A percentile compares a stretch with the other conserved stretches of the same genome.
These are phyloP conservation scores for Cryptococcus maquisensis DNA, from an alignment of 1,284 basidiomycete species.

Conservation along the genomic window DNA sequence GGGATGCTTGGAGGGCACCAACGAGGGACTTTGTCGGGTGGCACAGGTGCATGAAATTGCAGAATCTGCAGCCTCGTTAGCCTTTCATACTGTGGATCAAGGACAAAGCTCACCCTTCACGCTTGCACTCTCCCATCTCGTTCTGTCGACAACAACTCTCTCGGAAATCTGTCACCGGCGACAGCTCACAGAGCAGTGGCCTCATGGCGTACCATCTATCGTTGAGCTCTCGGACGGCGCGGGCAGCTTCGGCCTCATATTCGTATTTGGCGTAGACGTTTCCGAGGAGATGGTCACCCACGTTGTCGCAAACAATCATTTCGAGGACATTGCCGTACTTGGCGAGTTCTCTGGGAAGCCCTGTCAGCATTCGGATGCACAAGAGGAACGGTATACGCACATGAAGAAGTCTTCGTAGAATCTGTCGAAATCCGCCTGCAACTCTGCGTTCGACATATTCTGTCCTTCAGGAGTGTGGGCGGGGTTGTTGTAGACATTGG, in stretches of 20 bases:
- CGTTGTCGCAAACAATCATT: conserved; percentile 98
- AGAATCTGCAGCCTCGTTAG: conserved; percentile 54
- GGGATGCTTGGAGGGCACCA: conserved; percentile 70
- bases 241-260: conserved; percentile 95
- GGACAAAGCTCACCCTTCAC: conserved; percentile 61
- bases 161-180: conserved; percentile 97
- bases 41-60: conserved; percentile 98
- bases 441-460: conserved; percentile 61
- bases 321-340: conserved; percentile 95
- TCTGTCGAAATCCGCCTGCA: conserved; percentile 93
- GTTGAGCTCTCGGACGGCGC: conserved; percentile 88
- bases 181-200: conserved; percentile 96
- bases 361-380: neutral
- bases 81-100: neutral
- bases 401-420: conserved; percentile 94
- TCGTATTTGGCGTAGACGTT: conserved; percentile 98
- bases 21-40: conserved; percentile 78
- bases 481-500: conserved; percentile 99
- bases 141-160: conserved; percentile 99
- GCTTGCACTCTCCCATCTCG: conserved; percentile 92
- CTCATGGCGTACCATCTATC: conserved; percentile 97
- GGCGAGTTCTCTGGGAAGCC: conserved; percentile 61
- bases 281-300: conserved; percentile 96
- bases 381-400: conserved; percentile 27
- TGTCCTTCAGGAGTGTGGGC: conserved; percentile 77